These are phyloP conservation scores for maize (Zea mays) DNA, from an alignment of 176 grass and related monocot species.

Conservation along the genomic window DNA sequence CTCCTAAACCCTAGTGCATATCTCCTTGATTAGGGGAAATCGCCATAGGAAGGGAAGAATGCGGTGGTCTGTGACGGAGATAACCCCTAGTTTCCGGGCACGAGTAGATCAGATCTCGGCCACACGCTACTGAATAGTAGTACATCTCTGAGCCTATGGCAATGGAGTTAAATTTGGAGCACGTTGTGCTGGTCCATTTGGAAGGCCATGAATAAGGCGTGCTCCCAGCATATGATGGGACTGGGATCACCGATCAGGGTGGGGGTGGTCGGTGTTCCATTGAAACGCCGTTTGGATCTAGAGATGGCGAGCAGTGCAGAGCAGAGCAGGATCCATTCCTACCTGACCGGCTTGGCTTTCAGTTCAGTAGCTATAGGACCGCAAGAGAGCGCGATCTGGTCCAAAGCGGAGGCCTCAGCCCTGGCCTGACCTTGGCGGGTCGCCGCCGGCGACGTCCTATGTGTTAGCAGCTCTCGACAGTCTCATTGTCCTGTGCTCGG, in stretches of 20 bases:
- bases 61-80: no score
- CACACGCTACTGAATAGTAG: no score
- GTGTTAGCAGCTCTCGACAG: neutral
- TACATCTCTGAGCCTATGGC: no score
- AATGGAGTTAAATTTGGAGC: no score
- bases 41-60: no score
- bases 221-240: neutral
- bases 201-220: neutral
- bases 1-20: no score
- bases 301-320: neutral
- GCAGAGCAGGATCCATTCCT: neutral
- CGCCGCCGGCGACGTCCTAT: neutral
- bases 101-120: no score
- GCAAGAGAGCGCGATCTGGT: neutral
- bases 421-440: neutral
- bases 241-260: neutral
- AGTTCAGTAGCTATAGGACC: neutral
- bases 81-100: no score
- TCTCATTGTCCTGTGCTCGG: neutral
- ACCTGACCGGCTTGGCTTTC: neutral
- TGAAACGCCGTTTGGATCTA: neutral
- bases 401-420: neutral
- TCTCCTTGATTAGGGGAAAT: no score
- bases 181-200: neutral
- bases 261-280: neutral